Conservation (phyloP, 306 rosid species). For the Senna tora region DNA sequence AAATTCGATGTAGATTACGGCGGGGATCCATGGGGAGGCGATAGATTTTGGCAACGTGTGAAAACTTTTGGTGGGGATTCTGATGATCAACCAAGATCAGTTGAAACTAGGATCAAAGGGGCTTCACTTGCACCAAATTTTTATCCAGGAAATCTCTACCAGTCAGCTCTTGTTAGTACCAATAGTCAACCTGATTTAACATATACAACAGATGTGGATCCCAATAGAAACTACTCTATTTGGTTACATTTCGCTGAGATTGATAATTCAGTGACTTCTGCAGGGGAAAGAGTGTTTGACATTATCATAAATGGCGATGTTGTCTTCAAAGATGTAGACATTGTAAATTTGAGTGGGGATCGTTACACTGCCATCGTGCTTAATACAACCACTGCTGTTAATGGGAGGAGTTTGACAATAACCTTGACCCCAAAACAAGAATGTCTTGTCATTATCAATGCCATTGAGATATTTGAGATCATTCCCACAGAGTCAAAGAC, state of each 20-base stretch:
- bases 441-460: slow-evolving; percentile 70
- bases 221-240: slow-evolving; percentile 88
- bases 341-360: slow-evolving; percentile 73
- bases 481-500: slow-evolving; percentile 71
- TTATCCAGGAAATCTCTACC: slow-evolving; percentile 87
- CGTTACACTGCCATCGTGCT: slow-evolving; percentile 80
- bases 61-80: slow-evolving; percentile 61
- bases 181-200: slow-evolving; percentile 71
- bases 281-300: slow-evolving; percentile 82
- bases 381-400: slow-evolving; percentile 68
- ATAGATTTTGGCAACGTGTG: slow-evolving; percentile 75
- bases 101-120: slow-evolving; percentile 65
- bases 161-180: slow-evolving; percentile 68
- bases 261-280: slow-evolving; percentile 54
- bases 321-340: slow-evolving; percentile 60
- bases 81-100: slow-evolving; percentile 70
- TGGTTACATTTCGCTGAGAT: slow-evolving; percentile 97
- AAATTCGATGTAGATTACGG: slow-evolving; percentile 70
- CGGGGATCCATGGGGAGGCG: slow-evolving; percentile 80
- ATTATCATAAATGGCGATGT: slow-evolving; percentile 69
- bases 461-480: slow-evolving; percentile 85
- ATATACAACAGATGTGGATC: slow-evolving; percentile 77
- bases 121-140: slow-evolving; percentile 78
- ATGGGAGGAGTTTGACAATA: slow-evolving; percentile 79
- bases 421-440: slow-evolving; percentile 65